Base-by-base conservation (phyloP, 176 grass and related monocot species). In the Hordeum marinum region DNA sequence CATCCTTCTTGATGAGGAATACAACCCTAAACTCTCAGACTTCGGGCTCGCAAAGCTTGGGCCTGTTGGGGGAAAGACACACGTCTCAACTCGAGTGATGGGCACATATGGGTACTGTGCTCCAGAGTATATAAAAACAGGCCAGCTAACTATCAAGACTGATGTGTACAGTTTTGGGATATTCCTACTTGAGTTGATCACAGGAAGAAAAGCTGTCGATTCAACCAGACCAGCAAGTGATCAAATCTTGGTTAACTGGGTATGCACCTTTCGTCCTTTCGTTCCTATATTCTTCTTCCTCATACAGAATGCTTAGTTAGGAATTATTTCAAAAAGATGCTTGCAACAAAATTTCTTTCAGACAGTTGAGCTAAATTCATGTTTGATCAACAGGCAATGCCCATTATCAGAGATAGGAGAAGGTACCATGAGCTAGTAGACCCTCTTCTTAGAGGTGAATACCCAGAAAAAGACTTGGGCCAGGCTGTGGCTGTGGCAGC, bases 121-220 rank as follows among this genome's bases (percentile, higher is more conserved):
- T 69, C 96, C 96, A 4, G 94, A 99, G 86, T 99, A 99, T 25
- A 46, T 88, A 86, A 85, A 82, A 52, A 86, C 78, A 14, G 88
- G 94, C 3, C 72, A 92, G 69, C 84, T 96, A 79, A 99, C 89
- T 80, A 74, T 75, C 39, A 96, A 96, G 89, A 92, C 90, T 10
- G 93, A 99, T 34, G 91, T 99, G 7, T 99, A 96, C 68, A 96
- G 90, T 82, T 99, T 91, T 42, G 96, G 96, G 46, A 93, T 99
- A 54, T 83, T 99, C 63, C 83, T 99, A 75, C 73, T 99, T 11
- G 93, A 99, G 86, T 39, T 99, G 39, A 94, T 96, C 64, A 90
- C 96, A 23, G 96, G 93, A 80, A 85, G 94, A 86, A 84, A 75
- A 83, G 96, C 90, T 37, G 79, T 99, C n/a, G 91, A 99, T 79